A percentile compares a stretch with the other conserved stretches of the same genome.
Evolutionary conservation across 306 rosid genomes (phyloP).

Genomic region (Cucumis hystrix): DNA sequence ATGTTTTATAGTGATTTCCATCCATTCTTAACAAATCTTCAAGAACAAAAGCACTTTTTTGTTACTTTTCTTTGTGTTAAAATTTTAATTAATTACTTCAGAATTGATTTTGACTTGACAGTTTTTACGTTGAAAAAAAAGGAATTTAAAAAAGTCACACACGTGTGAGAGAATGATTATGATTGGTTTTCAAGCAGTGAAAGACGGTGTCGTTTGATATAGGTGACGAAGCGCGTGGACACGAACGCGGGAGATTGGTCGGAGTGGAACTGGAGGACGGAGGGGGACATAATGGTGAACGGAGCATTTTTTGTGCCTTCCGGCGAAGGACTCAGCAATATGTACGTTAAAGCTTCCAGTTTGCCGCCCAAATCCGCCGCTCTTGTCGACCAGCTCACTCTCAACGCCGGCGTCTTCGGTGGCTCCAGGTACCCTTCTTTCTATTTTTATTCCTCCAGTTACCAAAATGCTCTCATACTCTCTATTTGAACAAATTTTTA

Average conservation of each 20-base stretch:
- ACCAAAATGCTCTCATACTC: not conserved
- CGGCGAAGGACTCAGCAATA: conserved; percentile 33
- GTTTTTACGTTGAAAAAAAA: not conserved
- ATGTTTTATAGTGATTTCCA: no score
- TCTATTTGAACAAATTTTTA: no score
- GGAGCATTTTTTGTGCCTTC: conserved; percentile 95
- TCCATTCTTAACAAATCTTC: no score
- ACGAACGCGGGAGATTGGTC: conserved; percentile 55
- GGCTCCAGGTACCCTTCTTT: conserved; percentile 49
- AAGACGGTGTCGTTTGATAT: not conserved
- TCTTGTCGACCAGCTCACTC: conserved; percentile 66
- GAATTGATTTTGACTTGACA: no score
- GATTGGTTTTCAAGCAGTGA: not conserved
- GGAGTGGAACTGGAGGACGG: conserved; percentile 92
- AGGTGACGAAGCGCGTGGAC: conserved; percentile 99
- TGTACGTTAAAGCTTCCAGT: conserved; percentile 58
- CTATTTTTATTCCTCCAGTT: not conserved
- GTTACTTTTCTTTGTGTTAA: no score
- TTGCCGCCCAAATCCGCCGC: conserved; percentile 65
- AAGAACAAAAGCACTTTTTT: no score
- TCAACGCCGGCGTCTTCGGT: conserved; percentile 74
- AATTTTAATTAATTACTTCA: no score
- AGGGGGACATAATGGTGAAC: conserved; percentile 83
- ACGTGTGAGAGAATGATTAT: not conserved
- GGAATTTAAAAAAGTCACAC: not conserved